Conservation (phyloP, 2,329 filamentous ascomycete species). For the Cercospora janseana region DNA sequence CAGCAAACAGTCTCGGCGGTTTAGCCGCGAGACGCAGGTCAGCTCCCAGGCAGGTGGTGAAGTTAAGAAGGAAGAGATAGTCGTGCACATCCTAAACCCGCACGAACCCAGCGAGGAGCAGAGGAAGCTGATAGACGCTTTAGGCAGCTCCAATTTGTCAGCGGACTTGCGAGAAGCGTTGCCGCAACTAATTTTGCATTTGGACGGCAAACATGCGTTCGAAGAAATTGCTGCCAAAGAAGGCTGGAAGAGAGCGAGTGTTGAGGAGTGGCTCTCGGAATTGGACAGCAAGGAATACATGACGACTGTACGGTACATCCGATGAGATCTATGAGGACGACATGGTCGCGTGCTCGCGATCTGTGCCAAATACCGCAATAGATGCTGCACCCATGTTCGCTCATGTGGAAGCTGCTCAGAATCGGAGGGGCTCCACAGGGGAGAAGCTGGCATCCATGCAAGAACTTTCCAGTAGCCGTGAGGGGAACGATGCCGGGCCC, state of each 20-base stretch:
- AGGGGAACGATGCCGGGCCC: slow-evolving; percentile 11
- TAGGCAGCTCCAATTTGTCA: slow-evolving; percentile 37
- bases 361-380: slow-evolving; percentile 5
- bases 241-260: slow-evolving; percentile 74
- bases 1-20: slow-evolving; percentile 15
- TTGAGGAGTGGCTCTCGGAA: slow-evolving; percentile 55
- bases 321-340: slow-evolving; percentile 4
- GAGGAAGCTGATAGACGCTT: slow-evolving; percentile 15
- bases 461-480: slow-evolving; percentile 13
- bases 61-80: not conserved
- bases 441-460: not conserved
- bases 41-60: not conserved
- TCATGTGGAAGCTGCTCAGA: not conserved
- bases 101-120: slow-evolving; percentile 21
- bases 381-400: slow-evolving; percentile 11
- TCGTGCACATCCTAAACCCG: slow-evolving; percentile 27
- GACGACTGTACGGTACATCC: slow-evolving; percentile 37
- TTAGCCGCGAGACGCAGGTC: slow-evolving; percentile 16
- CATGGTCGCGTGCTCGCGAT: not conserved
- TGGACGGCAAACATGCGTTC: slow-evolving; percentile 79
- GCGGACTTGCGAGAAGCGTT: slow-evolving; percentile 64
- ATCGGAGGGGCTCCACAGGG: too few species aligned
- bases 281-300: slow-evolving; percentile 67
- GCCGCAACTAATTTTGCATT: slow-evolving; percentile 75
- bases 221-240: slow-evolving; percentile 85